phyloP scores from a whole-genome alignment of 495 filamentous ascomycete genomes.

The Pseudevernia furfuracea region DNA sequence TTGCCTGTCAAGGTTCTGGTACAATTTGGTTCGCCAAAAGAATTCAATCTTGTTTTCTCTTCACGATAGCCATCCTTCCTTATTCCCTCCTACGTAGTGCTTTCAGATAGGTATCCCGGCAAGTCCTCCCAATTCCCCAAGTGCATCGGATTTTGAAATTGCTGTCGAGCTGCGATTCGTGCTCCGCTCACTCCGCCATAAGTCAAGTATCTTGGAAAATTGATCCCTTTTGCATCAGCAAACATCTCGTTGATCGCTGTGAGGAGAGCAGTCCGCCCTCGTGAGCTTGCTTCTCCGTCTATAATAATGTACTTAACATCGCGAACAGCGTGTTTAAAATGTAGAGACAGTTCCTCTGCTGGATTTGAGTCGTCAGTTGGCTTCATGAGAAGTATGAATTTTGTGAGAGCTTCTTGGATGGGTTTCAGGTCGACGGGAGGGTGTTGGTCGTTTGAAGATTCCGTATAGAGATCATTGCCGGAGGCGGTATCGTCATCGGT shows the following conservation, averaged over 20 bases:
- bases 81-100: too few species aligned
- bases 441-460: not conserved
- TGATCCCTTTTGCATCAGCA: not conserved
- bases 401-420: not conserved
- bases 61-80: too few species aligned
- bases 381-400: not conserved
- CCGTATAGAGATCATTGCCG: not conserved
- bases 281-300: not conserved
- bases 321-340: not conserved
- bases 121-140: not conserved
- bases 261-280: accelerated
- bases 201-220: too few species aligned
- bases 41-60: too few species aligned
- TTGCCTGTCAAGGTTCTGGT: too few species aligned
- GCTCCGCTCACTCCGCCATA: too few species aligned
- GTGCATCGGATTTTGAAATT: not conserved
- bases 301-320: not conserved
- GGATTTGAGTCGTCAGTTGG: too few species aligned
- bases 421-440: not conserved
- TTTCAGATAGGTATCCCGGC: not conserved
- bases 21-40: too few species aligned
- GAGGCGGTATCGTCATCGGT: not conserved
- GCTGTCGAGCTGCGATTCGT: not conserved
- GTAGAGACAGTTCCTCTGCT: not conserved
- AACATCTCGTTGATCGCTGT: not conserved